Evolutionary conservation across 2,329 filamentous ascomycete genomes (phyloP).

Genomic region (Thelonectria rubi): DNA sequence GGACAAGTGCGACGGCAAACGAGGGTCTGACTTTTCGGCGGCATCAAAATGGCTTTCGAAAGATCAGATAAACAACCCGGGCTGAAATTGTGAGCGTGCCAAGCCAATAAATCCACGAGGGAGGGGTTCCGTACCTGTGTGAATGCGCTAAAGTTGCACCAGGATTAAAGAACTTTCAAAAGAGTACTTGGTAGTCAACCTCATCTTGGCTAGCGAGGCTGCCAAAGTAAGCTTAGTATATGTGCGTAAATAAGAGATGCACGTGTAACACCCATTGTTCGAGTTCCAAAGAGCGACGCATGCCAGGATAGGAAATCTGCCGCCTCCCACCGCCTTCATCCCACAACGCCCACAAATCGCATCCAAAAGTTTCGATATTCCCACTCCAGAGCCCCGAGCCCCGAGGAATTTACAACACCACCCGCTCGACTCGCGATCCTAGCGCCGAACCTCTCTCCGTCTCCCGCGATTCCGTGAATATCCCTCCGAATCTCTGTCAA

Average conservation of each 20-base stretch:
- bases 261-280: no score
- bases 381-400: slow-evolving; percentile 43
- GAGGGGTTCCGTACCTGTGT: no score
- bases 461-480: slow-evolving; percentile 39
- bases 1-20: not conserved
- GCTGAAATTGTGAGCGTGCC: not conserved
- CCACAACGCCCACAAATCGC: slow-evolving; percentile 58
- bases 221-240: no score
- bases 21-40: not conserved
- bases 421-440: slow-evolving; percentile 39
- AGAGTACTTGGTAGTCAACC: no score
- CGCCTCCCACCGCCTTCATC: slow-evolving; percentile 49
- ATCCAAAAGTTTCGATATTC: slow-evolving; percentile 56
- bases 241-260: no score
- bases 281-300: slow-evolving; percentile 12
- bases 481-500: slow-evolving; percentile 45
- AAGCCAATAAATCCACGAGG: not conserved
- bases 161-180: no score
- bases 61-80: not conserved
- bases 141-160: no score
- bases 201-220: no score
- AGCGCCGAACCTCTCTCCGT: slow-evolving; percentile 39
- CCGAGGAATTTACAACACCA: slow-evolving; percentile 42
- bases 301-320: slow-evolving; percentile 45
- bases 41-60: not conserved